Evolutionary conservation across 2,329 filamentous ascomycete species (phyloP), one percentile per base, ranked within the genome.

Genomic region (Nemania sp.): DNA sequence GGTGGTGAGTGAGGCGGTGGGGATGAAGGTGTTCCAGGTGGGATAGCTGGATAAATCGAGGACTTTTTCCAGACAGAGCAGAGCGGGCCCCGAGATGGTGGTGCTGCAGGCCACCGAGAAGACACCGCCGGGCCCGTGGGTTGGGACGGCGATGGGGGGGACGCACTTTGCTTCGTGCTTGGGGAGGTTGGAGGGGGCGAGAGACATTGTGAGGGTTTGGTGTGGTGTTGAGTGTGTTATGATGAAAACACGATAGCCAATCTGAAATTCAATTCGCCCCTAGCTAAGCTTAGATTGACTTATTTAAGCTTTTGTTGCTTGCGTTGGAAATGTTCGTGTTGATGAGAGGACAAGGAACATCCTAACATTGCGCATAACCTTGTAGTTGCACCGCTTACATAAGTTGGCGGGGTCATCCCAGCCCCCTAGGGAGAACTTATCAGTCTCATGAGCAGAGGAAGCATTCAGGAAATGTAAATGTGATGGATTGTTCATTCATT

Each of bases 11-110:
- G 47, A 27, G 24, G 69, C 69, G 15, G 5, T 29, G 13, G 69
- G 60, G 0, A 70, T 51, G 41, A 71, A 71, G 5, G 57, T 62
- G 64, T 71, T 71, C 69, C 69, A 71, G 2, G 27, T 6, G 2
- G 32, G 43, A 54, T 71, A 71, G 61, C 26, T 15, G 2, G 60
- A 13, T 2, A 70, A 47, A 22, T 71, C 61, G 1, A 71, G 61
- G 1, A 70, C 64, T 18, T 66, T 71, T 22, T 61, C 67, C 1
- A 71, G 61, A 45, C 58, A 63, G 1, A 54, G 3, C 1, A 63
- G 55, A 2, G 69, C 49, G 0, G 67, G 64, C 15, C 35, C 67
- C 18, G 49, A 22, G 62, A 71, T 70, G 5, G n/a, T 35, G 8
- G 67, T 59, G 29, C 61, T 47, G 55, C 64, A 66, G 1, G 64